Evolutionary conservation across 805 yeast species (phyloP).

Genomic region (Ascoidea tarda): DNA sequence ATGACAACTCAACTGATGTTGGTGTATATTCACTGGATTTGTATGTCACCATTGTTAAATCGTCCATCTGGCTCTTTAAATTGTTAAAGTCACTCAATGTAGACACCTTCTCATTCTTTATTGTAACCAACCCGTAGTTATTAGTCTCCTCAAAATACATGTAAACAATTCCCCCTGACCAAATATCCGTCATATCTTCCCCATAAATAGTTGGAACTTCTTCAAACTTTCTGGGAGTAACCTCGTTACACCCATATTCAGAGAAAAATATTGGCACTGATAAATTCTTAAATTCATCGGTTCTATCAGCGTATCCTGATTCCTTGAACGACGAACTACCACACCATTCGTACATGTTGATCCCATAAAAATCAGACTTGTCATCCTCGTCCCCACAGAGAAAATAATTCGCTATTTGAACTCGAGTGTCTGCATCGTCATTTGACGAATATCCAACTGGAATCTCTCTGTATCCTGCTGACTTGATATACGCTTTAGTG

Average conservation of each 20-base stretch:
- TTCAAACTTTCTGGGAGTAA: slow-evolving; percentile 60
- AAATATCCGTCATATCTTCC: slow-evolving; percentile 68
- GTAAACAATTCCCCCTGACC: slow-evolving; percentile 92
- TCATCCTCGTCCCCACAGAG: slow-evolving; percentile 55
- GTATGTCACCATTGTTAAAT: slow-evolving; percentile 35
- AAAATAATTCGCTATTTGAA: slow-evolving; percentile 57
- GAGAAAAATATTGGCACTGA: slow-evolving; percentile 77
- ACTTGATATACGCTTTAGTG: slow-evolving; percentile 49
- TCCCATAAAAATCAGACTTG: slow-evolving; percentile 69
- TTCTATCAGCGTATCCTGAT: slow-evolving; percentile 62
- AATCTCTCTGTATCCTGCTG: slow-evolving; percentile 46
- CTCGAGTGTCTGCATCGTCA: slow-evolving; percentile 58
- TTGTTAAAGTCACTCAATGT: slow-evolving; percentile 49
- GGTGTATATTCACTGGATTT: slow-evolving; percentile 22
- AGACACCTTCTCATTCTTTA: slow-evolving; percentile 32
- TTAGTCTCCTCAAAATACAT: slow-evolving; percentile 82
- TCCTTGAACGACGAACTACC: slow-evolving; percentile 41
- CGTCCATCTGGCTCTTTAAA: slow-evolving; percentile 38
- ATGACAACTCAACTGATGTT: slow-evolving; percentile 19
- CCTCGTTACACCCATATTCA: slow-evolving; percentile 77
- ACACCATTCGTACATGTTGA: slow-evolving; percentile 86
- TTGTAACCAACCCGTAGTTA: slow-evolving; percentile 64
- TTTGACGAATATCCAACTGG: slow-evolving; percentile 79
- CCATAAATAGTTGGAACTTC: slow-evolving; percentile 60
- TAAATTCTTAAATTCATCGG: slow-evolving; percentile 57